Evolutionary conservation across 1,139 yeast genomes (phyloP).

Genomic region (Pichia sp.): DNA sequence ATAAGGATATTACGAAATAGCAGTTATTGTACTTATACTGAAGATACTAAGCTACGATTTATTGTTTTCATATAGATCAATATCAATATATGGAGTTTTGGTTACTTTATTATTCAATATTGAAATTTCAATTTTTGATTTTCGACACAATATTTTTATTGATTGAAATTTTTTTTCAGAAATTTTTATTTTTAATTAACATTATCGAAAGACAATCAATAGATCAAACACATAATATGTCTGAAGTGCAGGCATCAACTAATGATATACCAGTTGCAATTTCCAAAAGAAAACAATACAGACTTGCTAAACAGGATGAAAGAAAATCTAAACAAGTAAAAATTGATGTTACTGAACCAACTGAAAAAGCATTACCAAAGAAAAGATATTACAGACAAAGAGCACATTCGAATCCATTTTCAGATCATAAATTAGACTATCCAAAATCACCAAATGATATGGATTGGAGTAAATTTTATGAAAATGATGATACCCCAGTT

Average conservation of each 20-base stretch:
- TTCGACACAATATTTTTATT: not conserved
- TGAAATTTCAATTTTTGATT: not conserved
- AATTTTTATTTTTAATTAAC: not conserved
- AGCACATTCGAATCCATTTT: conserved; percentile 96
- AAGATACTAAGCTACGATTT: not conserved
- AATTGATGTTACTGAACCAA: conserved; percentile 23
- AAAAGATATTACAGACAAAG: conserved; percentile 91
- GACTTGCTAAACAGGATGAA: conserved; percentile 28
- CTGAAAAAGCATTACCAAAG: conserved; percentile 43
- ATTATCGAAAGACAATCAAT: not conserved
- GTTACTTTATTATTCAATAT: not conserved
- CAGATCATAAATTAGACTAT: conserved; percentile 88
- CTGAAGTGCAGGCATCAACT: not conserved
- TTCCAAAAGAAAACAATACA: conserved; percentile 27
- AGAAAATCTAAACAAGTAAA: conserved; percentile 27
- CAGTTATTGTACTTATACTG: not conserved
- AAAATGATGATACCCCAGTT: conserved; percentile 42
- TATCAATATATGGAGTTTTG: not conserved
- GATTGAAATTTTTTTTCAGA: not conserved
- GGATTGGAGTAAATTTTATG: conserved; percentile 83
- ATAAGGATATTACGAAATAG: not conserved
- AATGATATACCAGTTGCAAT: conserved; percentile 1
- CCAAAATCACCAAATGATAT: conserved; percentile 74
- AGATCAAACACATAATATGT: not conserved
- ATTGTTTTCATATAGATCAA: not conserved